Evolutionary conservation across 352 stramenopile genomes (phyloP), one percentile per base, ranked within the genome.

Genomic region (Pythium chondricola): DNA sequence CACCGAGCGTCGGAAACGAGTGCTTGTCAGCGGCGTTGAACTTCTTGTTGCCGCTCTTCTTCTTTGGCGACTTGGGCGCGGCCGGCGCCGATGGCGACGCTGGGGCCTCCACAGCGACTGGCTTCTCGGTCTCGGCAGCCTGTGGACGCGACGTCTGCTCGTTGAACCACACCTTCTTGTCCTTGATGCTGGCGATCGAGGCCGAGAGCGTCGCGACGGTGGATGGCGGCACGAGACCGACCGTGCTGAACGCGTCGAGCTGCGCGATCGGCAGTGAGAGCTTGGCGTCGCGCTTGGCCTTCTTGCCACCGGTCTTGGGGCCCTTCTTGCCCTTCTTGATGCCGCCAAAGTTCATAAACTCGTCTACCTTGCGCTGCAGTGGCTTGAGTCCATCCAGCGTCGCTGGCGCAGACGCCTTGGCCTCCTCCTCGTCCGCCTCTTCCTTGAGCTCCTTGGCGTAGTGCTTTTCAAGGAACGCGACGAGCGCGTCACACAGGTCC

Each of bases 381-480:
- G 79, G 79, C 72, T 98, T 96, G 66, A 98, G 92, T 16, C 91
- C 84, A 50, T 98, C 91, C 11, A 98, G 69, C 46, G 88, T 94
- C 31, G 89, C 74, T 27, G 76, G 60, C 17, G 72, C 68, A 4
- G 62, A 51, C 20, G 56, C 42, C 33, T 60, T 52, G 8, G 62
- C 38, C 2, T 29, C 43, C 7, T 52, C 61, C n/a, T 71, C 61
- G 8, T 63, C 56, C 38, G 50, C 50, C 3, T 67, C 63, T 3
- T 83, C 67, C 55, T 87, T 85, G 30, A 91, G 67, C 47, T 93
- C 83, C 62, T 91, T 93, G 38, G 67, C 56, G 62, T 97, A 98
- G 16, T 75, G 94, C 44, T 87, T 95, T 55, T 96, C 85, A 38
- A 98, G 61, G 67, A 97, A 98, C 17, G 83, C 67, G 1, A 96